Conservation (phyloP, 306 rosid genomes). For the Sphenostylis stenocarpa region DNA sequence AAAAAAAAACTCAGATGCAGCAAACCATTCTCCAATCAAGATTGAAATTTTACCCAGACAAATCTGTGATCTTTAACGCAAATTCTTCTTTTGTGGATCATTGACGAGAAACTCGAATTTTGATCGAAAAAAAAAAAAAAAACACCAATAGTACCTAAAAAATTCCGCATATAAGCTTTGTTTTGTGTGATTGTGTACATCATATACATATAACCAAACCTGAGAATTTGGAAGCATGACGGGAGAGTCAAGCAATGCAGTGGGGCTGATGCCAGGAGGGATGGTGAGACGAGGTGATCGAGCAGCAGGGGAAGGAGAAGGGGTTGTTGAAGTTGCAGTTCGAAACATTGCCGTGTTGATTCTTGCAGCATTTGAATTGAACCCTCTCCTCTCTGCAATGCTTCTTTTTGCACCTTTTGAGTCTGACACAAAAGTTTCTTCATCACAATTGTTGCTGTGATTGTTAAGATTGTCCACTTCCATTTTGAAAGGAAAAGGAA, state of each 20-base stretch:
- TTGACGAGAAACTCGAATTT: neutral
- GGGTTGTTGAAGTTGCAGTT: slow-evolving; percentile 8
- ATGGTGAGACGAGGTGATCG: slow-evolving; percentile 61
- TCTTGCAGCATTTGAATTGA: slow-evolving; percentile 46
- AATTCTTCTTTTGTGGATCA: neutral
- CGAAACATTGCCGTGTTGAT: slow-evolving; percentile 51
- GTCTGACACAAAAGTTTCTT: neutral
- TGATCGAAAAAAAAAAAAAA: neutral
- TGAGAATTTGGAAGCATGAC: slow-evolving; percentile 71
- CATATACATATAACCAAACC: slow-evolving; percentile 35
- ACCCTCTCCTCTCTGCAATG: slow-evolving; percentile 74
- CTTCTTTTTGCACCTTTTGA: slow-evolving; percentile 31
- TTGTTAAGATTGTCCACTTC: neutral
- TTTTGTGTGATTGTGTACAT: neutral
- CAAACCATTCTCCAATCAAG: neutral
- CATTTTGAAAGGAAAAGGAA: neutral
- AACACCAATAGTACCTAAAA: neutral
- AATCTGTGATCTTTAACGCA: neutral
- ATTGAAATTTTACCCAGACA: neutral
- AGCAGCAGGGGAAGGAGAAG: slow-evolving; percentile 37
- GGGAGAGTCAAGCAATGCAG: slow-evolving; percentile 75
- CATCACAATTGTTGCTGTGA: neutral
- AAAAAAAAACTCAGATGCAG: neutral
- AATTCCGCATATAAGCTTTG: neutral
- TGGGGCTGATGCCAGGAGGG: slow-evolving; percentile 73